Evolutionary conservation across 2,329 filamentous ascomycete genomes (phyloP).

Genomic region (Chaetomiaceae sp.): DNA sequence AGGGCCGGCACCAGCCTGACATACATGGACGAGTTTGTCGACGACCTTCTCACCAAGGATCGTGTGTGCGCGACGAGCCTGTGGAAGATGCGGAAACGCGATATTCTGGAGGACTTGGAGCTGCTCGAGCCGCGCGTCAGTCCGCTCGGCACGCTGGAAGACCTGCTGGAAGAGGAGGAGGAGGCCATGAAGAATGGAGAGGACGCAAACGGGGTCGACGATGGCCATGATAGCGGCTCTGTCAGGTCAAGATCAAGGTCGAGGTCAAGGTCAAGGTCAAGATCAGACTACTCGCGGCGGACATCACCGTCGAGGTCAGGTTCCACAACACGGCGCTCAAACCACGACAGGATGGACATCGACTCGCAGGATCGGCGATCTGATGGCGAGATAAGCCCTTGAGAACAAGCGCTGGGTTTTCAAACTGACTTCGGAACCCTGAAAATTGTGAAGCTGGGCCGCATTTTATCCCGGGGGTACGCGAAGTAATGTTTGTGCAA

Average conservation of each 20-base stretch:
- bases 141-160: slow-evolving; percentile 74
- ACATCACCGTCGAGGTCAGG: slow-evolving; percentile 6
- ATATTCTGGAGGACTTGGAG: slow-evolving; percentile 83
- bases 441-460: no score
- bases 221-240: slow-evolving; percentile 19
- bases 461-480: no score
- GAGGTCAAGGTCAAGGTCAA: slow-evolving; percentile 7
- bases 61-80: slow-evolving; percentile 86
- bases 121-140: slow-evolving; percentile 80
- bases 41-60: slow-evolving; percentile 84
- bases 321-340: slow-evolving; percentile 8
- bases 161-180: slow-evolving; percentile 59
- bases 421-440: no score
- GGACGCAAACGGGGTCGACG: slow-evolving; percentile 18
- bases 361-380: slow-evolving; percentile 15
- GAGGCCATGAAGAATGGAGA: slow-evolving; percentile 34
- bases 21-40: slow-evolving; percentile 86
- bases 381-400: slow-evolving; percentile 13
- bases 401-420: no score
- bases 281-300: not conserved
- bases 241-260: slow-evolving; percentile 29
- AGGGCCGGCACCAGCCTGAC: slow-evolving; percentile 72
- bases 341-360: slow-evolving; percentile 26
- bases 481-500: no score
- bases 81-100: slow-evolving; percentile 82